Evolutionary conservation across 192 early-diverging fungal genomes (phyloP).

Genomic region (Irineochytrium annulatum): DNA sequence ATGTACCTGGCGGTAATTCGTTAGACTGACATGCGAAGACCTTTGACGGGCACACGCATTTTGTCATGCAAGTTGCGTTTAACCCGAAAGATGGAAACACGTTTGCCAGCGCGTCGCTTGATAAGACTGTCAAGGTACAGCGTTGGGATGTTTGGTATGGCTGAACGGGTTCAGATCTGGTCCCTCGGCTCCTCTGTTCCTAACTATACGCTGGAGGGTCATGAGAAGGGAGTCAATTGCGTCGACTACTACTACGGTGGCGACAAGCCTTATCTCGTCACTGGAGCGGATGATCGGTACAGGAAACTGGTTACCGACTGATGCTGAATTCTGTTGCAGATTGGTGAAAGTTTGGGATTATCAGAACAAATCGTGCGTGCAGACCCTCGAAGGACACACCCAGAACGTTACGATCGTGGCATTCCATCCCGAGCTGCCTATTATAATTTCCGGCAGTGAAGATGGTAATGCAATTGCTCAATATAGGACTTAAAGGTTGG

Average conservation of each 20-base stretch:
- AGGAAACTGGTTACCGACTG: conserved; percentile 7
- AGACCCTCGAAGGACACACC: conserved; percentile 95
- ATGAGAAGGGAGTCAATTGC: conserved; percentile 96
- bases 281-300: conserved; percentile 90
- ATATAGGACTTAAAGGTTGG: not conserved
- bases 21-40: conserved; percentile 37
- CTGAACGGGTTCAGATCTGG: conserved; percentile 62
- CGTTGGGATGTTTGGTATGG: not conserved
- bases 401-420: conserved; percentile 87
- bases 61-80: conserved; percentile 94
- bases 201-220: conserved; percentile 96
- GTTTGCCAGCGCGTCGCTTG: conserved; percentile 95
- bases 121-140: conserved; percentile 85
- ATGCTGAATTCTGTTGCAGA: conserved; percentile 31
- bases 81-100: conserved; percentile 99
- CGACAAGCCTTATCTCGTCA: conserved; percentile 96
- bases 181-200: conserved; percentile 84
- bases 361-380: conserved; percentile 98
- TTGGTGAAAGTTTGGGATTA: conserved; percentile 97
- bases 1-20: not conserved
- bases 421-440: conserved; percentile 95
- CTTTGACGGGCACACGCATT: conserved; percentile 97
- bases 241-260: conserved; percentile 98
- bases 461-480: conserved; percentile 59
- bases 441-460: conserved; percentile 92